These are phyloP conservation scores for Talaromyces islandicus DNA, from an alignment of 2,329 filamentous ascomycete genomes.

Conservation along the genomic window DNA sequence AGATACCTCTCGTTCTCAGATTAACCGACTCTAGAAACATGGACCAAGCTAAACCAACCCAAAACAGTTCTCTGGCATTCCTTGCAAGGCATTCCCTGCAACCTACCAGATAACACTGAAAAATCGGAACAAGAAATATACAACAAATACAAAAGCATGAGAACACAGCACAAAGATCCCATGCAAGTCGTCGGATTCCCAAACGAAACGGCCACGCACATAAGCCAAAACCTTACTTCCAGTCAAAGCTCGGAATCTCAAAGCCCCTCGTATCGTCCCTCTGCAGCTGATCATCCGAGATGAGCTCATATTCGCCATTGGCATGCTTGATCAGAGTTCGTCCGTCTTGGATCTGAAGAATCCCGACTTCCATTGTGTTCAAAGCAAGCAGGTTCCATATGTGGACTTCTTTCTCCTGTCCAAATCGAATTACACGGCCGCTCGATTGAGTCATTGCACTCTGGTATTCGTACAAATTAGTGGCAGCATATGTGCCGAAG, in stretches of 20 bases:
- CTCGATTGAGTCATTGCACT: conserved; percentile 58
- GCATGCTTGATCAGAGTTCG: conserved; percentile 17
- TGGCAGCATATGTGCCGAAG: conserved; percentile 48
- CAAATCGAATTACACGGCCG: conserved; percentile 53
- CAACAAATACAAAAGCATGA: background rate
- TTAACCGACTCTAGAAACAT: background rate
- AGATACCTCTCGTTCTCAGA: background rate
- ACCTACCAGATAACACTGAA: background rate
- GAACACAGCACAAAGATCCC: background rate
- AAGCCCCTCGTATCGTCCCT: conserved; percentile 20
- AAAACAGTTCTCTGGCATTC: background rate
- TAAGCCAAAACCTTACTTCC: conserved; percentile 8
- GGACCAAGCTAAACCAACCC: background rate
- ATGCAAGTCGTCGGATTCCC: background rate
- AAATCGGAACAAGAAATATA: background rate
- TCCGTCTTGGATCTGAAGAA: conserved; percentile 32
- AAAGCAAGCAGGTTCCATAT: conserved; percentile 48
- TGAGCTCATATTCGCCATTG: conserved; percentile 15
- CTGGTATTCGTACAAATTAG: conserved; percentile 50
- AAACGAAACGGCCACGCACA: background rate
- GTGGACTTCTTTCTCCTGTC: conserved; percentile 52
- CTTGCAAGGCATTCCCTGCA: background rate
- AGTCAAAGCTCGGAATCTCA: conserved; percentile 18
- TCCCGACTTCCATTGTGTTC: conserved; percentile 41
- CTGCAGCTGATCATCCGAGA: conserved; percentile 16